Evolutionary conservation across 768 basidiomycete species (phyloP).

Genomic region (Leccinum variicolor): DNA sequence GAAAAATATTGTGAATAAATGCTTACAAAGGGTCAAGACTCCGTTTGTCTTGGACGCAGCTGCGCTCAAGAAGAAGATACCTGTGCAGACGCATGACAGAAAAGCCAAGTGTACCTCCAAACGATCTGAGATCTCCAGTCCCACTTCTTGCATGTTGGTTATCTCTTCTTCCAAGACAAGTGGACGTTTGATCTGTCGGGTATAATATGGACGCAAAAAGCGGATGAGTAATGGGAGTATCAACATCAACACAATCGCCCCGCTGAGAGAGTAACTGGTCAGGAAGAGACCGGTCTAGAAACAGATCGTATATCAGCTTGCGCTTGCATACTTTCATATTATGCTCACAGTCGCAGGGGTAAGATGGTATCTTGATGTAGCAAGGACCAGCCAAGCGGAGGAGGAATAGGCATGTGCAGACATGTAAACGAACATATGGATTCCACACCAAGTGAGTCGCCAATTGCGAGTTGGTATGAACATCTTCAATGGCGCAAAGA

Average conservation of each 20-base stretch:
- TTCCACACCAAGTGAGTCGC: constrained; percentile 29
- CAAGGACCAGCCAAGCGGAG: constrained; percentile 20
- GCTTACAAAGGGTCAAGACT: constrained; percentile 15
- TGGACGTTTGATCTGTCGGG: not conserved
- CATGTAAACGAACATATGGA: constrained; percentile 23
- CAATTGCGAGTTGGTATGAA: constrained; percentile 26
- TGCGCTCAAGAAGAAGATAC: constrained; percentile 11
- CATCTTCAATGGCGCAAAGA: constrained; percentile 25
- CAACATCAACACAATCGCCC: constrained; percentile 16
- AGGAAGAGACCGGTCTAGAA: constrained; percentile 29
- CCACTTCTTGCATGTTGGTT: not conserved
- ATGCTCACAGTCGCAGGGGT: constrained; percentile 24
- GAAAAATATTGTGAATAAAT: not conserved
- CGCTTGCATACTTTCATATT: not conserved
- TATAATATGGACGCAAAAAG: constrained; percentile 25
- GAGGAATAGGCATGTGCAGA: constrained; percentile 12
- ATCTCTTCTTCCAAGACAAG: not conserved
- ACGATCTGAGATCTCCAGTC: constrained; percentile 18
- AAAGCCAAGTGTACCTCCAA: constrained; percentile 30
- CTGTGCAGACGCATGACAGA: constrained; percentile 15
- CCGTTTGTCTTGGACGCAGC: constrained; percentile 4
- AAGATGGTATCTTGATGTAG: constrained; percentile 25
- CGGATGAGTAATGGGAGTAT: constrained; percentile 22
- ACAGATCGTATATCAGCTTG: not conserved
- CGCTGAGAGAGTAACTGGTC: constrained; percentile 14